phyloP scores from a whole-genome alignment of 2,329 filamentous ascomycete species.

The Stylonectria norvegica region DNA sequence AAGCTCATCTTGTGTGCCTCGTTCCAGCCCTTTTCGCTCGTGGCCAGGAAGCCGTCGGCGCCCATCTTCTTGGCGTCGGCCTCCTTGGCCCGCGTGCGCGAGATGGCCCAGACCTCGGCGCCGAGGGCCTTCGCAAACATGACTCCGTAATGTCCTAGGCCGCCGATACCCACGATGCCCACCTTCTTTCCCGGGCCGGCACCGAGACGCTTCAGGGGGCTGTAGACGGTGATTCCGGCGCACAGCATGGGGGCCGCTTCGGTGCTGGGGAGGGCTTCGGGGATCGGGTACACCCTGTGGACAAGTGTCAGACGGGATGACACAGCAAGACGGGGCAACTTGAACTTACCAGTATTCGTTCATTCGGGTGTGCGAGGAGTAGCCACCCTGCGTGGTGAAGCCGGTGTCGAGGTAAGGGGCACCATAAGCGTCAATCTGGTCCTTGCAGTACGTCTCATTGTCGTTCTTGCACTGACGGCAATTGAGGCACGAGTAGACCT shows the following conservation, averaged over 20 bases:
- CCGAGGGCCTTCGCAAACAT: slow-evolving; percentile 67
- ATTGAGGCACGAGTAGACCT: slow-evolving; percentile 50
- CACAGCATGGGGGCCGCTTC: slow-evolving; percentile 79
- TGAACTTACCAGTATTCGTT: slow-evolving; percentile 43
- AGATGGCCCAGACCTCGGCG: slow-evolving; percentile 61
- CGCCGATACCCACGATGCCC: slow-evolving; percentile 69
- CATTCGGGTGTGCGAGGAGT: slow-evolving; percentile 35
- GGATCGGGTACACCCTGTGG: slow-evolving; percentile 66
- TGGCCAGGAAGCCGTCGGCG: slow-evolving; percentile 58
- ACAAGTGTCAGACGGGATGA: neutral
- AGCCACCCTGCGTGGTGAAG: slow-evolving; percentile 58
- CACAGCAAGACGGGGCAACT: slow-evolving; percentile 17
- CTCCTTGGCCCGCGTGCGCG: slow-evolving; percentile 58
- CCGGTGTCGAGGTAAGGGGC: slow-evolving; percentile 48
- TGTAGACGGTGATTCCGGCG: slow-evolving; percentile 77
- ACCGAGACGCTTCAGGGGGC: slow-evolving; percentile 72
- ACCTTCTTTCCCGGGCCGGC: slow-evolving; percentile 76
- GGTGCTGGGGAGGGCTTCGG: slow-evolving; percentile 60
- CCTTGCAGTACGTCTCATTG: slow-evolving; percentile 40
- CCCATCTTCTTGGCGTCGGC: slow-evolving; percentile 57
- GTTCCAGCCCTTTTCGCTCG: slow-evolving; percentile 55
- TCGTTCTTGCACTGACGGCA: slow-evolving; percentile 40
- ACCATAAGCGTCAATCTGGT: slow-evolving; percentile 48
- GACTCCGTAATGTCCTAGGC: slow-evolving; percentile 68
- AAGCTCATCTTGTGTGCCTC: slow-evolving; percentile 59